Evolutionary conservation across 768 basidiomycete species (phyloP), one percentile per base, ranked within the genome.

Genomic region (Collybiopsis confluens): DNA sequence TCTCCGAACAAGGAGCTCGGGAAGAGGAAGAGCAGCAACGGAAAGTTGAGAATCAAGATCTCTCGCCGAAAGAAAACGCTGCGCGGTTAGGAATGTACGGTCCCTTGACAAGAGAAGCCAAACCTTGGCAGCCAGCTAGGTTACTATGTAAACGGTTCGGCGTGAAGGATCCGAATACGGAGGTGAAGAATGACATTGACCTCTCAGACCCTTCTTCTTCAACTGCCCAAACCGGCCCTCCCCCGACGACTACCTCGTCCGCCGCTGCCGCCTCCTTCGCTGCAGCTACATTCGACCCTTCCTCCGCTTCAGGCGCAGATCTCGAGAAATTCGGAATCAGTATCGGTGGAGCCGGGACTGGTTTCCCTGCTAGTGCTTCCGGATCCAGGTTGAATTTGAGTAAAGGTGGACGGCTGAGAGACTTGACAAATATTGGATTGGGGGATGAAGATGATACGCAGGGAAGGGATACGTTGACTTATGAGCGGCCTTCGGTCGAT

Each of bases 51-150:
- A 74, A 76, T 48, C 79, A 86, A 59, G 81, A 86, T 44, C 78
- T 87, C 58, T 86, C 79, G 16, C 92, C 93, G 3, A 86, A 86
- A 62, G 85, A 80, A 59, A 75, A 90, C 58, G 95, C 97, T 0
- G 94, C 92, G 9, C 75, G 79, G 26, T 67, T 87, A 65, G 94
- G 92, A 23, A 93, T 96, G 90, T 98, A 86, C 64, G 97, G 97
- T 0, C 74, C 80, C 13, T 70, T 95, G 66, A 99, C 97, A 28
- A 74, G 96, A 36, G 88, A 90, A 57, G 71, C 76, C 30, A 76
- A 70, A 52, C 66, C 77, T 0, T 98, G 92, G 87, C 83, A 84
- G 62, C 97, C 97, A 2, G 82, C 82, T n/a, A 77, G 77, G 49
- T 70, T 98, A 46, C 72, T 99, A 23, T 33, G 30, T 33, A 33